These are phyloP conservation scores for Sphagnum magellanicum DNA, from an alignment of 228 moss, liverwort and hornwort species.

Conservation along the genomic window DNA sequence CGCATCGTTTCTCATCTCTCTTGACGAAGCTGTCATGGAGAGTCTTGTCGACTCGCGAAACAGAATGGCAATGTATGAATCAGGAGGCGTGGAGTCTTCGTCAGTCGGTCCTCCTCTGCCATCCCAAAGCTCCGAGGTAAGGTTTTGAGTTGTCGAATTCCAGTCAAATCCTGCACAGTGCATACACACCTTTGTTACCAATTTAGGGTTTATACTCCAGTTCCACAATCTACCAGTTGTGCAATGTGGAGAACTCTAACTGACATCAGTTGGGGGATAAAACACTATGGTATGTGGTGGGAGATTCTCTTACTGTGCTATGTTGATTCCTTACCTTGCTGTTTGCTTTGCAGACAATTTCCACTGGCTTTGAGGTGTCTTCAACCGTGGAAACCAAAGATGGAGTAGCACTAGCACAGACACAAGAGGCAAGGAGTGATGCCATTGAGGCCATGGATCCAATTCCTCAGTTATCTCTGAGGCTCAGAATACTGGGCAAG, in stretches of 20 bases:
- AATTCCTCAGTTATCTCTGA: constrained; percentile 30
- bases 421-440: constrained; percentile 4
- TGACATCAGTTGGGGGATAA: too few species aligned
- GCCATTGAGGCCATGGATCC: constrained; percentile 19
- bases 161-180: too few species aligned
- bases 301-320: too few species aligned
- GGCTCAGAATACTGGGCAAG: constrained; percentile 34
- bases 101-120: constrained; percentile 20
- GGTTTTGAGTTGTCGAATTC: too few species aligned
- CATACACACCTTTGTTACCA: too few species aligned
- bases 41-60: constrained; percentile 40
- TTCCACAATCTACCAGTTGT: too few species aligned
- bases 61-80: constrained; percentile 36
- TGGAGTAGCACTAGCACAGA: constrained; percentile 1
- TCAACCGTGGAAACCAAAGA: constrained; percentile 9
- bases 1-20: constrained; percentile 34
- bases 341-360: constrained; percentile 13
- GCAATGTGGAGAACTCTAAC: too few species aligned
- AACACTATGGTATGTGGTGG: too few species aligned
- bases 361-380: constrained; percentile 17
- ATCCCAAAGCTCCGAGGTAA: constrained; percentile 17
- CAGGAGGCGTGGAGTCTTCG: constrained; percentile 35
- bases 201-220: too few species aligned
- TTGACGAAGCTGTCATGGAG: constrained; percentile 49
- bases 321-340: not conserved